A percentile compares a stretch with the other conserved stretches of the same genome.
phyloP scores from a whole-genome alignment of 2,329 filamentous ascomycete genomes.

The Aspergillus flavus region DNA sequence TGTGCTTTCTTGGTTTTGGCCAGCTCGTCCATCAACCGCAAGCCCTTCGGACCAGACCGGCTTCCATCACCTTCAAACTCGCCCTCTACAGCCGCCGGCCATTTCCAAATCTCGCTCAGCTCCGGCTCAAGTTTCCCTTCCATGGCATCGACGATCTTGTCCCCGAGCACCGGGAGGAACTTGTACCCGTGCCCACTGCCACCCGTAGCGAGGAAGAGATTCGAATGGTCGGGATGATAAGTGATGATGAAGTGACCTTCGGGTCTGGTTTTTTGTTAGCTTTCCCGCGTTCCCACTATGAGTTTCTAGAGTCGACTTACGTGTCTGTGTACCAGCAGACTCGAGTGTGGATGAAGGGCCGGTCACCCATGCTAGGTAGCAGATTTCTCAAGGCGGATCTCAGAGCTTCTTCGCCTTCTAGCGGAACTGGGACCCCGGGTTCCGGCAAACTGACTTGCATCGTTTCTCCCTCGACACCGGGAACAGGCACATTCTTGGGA shows the following conservation, averaged over 20 bases:
- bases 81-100: constrained; percentile 31
- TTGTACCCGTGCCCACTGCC: constrained; percentile 59
- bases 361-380: constrained; percentile 61
- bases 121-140: constrained; percentile 48
- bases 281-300: neutral
- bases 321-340: constrained; percentile 80
- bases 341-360: constrained; percentile 64
- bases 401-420: constrained; percentile 64
- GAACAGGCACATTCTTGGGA: constrained; percentile 37
- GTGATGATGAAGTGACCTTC: constrained; percentile 72
- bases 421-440: constrained; percentile 40
- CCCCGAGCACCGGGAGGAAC: constrained; percentile 57
- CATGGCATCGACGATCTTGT: constrained; percentile 52
- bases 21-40: constrained; percentile 43
- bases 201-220: constrained; percentile 55
- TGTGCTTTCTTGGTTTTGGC: constrained; percentile 32
- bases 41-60: constrained; percentile 37
- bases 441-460: constrained; percentile 46
- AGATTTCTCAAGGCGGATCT: constrained; percentile 63
- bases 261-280: constrained; percentile 36
- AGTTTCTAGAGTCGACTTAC: constrained; percentile 27
- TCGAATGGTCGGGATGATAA: constrained; percentile 63
- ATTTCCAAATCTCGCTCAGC: constrained; percentile 46
- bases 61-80: constrained; percentile 42
- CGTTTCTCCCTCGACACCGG: constrained; percentile 19